A percentile compares a stretch with the other conserved stretches of the same genome.
These are phyloP conservation scores for Teunomyces cretensis DNA, from an alignment of 805 yeast genomes.

Conservation along the genomic window DNA sequence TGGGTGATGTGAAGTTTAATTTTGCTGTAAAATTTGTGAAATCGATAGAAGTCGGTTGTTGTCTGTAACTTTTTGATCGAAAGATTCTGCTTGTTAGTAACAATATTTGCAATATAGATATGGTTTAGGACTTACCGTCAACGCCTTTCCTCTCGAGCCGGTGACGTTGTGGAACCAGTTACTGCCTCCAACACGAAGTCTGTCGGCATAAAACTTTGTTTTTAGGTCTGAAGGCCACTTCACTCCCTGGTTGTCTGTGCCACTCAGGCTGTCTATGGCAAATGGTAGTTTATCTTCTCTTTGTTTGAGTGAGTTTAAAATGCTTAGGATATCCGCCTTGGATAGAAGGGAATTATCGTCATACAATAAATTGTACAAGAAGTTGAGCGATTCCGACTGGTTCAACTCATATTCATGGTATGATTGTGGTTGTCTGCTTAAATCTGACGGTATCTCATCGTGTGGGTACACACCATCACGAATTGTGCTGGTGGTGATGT, in stretches of 20 bases:
- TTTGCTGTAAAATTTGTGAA: conserved; percentile 39
- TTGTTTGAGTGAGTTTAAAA: conserved; percentile 34
- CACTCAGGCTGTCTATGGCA: conserved; percentile 7
- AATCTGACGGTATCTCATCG: not conserved
- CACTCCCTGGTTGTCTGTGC: conserved; percentile 37
- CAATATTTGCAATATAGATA: not conserved
- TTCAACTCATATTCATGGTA: conserved; percentile 26
- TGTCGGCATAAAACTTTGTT: conserved; percentile 31
- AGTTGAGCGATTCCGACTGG: conserved; percentile 42
- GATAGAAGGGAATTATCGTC: conserved; percentile 34
- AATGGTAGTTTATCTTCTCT: conserved; percentile 38
- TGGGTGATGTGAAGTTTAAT: conserved; percentile 53
- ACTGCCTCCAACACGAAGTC: conserved; percentile 32
- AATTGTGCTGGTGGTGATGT: conserved; percentile 8
- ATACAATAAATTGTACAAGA: conserved; percentile 38
- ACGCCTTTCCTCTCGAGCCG: conserved; percentile 32
- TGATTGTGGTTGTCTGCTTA: not conserved
- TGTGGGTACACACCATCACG: conserved; percentile 4
- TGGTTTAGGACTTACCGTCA: conserved; percentile 27
- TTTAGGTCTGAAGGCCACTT: conserved; percentile 33
- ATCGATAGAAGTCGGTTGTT: conserved; percentile 37
- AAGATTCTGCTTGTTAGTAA: conserved; percentile 6
- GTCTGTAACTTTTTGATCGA: conserved; percentile 5
- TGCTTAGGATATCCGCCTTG: conserved; percentile 34
- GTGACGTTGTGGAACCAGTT: conserved; percentile 42